phyloP scores from a whole-genome alignment of 1,284 basidiomycete genomes.

The Cryptococcus sp. region DNA sequence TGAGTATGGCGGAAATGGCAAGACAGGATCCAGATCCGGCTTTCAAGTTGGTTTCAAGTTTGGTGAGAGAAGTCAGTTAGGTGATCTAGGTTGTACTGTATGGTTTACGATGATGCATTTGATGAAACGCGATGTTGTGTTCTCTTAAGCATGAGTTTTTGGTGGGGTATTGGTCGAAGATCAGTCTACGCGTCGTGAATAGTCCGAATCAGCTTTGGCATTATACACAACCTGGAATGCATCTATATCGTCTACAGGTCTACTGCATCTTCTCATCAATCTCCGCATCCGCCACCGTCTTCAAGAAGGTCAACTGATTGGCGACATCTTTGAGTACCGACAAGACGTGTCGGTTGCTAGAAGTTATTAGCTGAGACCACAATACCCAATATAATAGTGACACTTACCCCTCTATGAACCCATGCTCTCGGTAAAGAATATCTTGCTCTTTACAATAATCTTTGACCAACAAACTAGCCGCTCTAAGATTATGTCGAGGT shows the following conservation, averaged over 20 bases:
- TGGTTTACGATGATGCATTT: background rate
- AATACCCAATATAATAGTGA: background rate
- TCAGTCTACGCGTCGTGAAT: no score
- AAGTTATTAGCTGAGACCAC: background rate
- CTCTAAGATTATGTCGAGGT: constrained; percentile 85
- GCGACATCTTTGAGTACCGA: constrained; percentile 44
- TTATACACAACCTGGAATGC: background rate
- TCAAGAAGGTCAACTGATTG: constrained; percentile 44
- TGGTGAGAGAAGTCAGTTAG: constrained; percentile 52
- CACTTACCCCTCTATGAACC: constrained; percentile 66
- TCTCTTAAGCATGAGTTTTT: no score
- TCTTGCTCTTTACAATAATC: constrained; percentile 79
- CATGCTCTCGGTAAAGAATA: constrained; percentile 82
- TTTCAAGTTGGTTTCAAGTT: constrained; percentile 64
- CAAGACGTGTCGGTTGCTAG: constrained; percentile 43
- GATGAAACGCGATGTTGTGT: no score
- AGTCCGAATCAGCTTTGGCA: no score
- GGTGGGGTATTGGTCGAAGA: no score
- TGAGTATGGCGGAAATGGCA: constrained; percentile 94
- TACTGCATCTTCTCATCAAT: constrained; percentile 31
- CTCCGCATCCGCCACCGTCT: constrained; percentile 45
- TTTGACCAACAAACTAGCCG: constrained; percentile 75
- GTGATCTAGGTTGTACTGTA: background rate
- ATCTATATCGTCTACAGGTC: background rate
- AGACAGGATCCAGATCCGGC: constrained; percentile 81